Evolutionary conservation across 148 eudicot genomes (phyloP), one percentile per base, ranked within the genome.

Genomic region (Silene uniflora): DNA sequence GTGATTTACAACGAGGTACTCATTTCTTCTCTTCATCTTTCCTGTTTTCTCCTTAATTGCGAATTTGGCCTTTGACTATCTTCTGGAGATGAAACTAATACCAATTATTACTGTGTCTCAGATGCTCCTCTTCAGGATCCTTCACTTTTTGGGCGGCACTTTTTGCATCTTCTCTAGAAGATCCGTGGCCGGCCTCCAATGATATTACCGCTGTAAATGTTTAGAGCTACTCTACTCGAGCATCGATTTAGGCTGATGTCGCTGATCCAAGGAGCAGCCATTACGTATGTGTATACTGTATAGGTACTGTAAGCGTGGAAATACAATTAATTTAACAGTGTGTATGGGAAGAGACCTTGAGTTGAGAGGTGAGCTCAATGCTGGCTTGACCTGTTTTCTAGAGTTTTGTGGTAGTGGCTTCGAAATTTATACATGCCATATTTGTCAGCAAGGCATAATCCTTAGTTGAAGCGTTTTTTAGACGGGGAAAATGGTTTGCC

Each of bases 171-270:
- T 67, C 35, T 10, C 0, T 18, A 17, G 70, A 18, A 8, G 11
- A 67, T 39, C 0, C n/a, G 70, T 32, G 16, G 52, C 19, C n/a
- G 70, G 11, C 70, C 70, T 67, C 70, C 12, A 21, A n/a, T 8
- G 24, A 35, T 16, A n/a, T 35, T 7, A 42, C 10, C 13, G 8
- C 46, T 35, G 70, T 67, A 17, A 17, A 66, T 27, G n/a, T 32
- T 66, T 66, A 18, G 23, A 17, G 49, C 10, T 35, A 32, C 49
- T 32, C 0, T 7, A 35, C 68, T 25, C 29, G 12, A 24, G 68
- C 68, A 64, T 65, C 29, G 69, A 12, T 29, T 13, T 65, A 65
- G 69, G 44, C 44, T 64, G n/a, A n/a, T n/a, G n/a, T n/a, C n/a
- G n/a, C n/a, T n/a, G 68, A 64, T 64, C 44, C 46, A 3, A 27